Evolutionary conservation across 345 rosid species (phyloP), one percentile per base, ranked within the genome.

Genomic region (Noccaea bulbosa): DNA sequence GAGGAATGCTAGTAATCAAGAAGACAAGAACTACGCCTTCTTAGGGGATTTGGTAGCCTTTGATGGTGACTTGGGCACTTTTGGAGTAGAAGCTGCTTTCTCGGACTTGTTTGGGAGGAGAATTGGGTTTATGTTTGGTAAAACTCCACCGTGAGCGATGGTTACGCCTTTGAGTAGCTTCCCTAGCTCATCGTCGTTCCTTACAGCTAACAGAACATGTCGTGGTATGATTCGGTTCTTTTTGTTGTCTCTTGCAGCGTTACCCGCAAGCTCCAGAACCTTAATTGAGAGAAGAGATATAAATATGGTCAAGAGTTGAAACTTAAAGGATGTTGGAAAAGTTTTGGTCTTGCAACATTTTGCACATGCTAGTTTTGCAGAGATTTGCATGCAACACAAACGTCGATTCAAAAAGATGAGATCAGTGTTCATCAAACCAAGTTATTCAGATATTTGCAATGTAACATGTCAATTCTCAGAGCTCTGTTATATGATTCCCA

Each of bases 91-190:
- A 49, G 77, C 11, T 10, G 81, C 68, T 6, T 81, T 84, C 62
- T 82, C 88, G 0, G 78, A 47, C 69, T 84, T 87, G 65, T 87
- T 87, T 0, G 91, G 93, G 45, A 90, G 81, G 5, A 90, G 86
- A 15, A 87, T 77, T 0, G 90, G 91, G 79, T 90, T 87, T 63
- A 84, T 84, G 84, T 84, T 88, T 1, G 91, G 91, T 48, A 86
- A 74, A 2, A 88, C 91, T 2, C 94, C 94, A 3, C 94, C 89
- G n/a, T 88, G 88, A n/a, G 91, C 94, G 12, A 86, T 88, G 1
- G 91, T 88, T 39, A 88, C 91, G 4, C 89, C 91, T 6, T 85
- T 77, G 3, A 88, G 83, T 22, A 88, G 79, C 75, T 77, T 88
- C 24, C 94, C 89, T 41, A 88, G 74, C 59, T 88, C 91, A 55